These are phyloP conservation scores for Phaffia australis DNA, from an alignment of 768 basidiomycete species.

Conservation along the genomic window DNA sequence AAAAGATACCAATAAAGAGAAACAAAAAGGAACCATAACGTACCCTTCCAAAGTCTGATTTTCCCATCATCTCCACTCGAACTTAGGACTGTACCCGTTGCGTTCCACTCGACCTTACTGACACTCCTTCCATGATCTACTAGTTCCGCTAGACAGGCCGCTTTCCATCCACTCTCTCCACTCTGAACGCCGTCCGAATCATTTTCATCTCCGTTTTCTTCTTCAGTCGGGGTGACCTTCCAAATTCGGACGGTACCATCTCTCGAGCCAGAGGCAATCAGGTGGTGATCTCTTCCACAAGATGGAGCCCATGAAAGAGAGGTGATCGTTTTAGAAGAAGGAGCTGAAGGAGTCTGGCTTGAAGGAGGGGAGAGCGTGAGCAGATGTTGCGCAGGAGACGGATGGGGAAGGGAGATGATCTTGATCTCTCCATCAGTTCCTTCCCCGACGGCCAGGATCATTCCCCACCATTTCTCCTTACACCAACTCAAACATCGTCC, in stretches of 20 bases:
- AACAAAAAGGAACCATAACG: slow-evolving; percentile 38
- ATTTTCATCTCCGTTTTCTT: slow-evolving; percentile 41
- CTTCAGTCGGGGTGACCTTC: slow-evolving; percentile 55
- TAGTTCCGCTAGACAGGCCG: slow-evolving; percentile 69
- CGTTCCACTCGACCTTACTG: slow-evolving; percentile 87
- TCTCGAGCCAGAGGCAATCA: slow-evolving; percentile 77
- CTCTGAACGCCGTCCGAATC: slow-evolving; percentile 32
- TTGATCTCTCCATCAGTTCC: slow-evolving; percentile 67
- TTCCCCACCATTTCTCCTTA: slow-evolving; percentile 91
- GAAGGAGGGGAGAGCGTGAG: slow-evolving; percentile 40
- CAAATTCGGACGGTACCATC: slow-evolving; percentile 86
- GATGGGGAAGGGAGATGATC: slow-evolving; percentile 59
- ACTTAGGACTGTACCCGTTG: slow-evolving; percentile 49
- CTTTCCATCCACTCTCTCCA: slow-evolving; percentile 56
- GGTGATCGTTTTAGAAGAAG: slow-evolving; percentile 49
- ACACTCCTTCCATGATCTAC: slow-evolving; percentile 74
- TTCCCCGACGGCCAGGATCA: slow-evolving; percentile 64
- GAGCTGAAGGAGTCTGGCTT: slow-evolving; percentile 26
- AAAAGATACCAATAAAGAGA: no score
- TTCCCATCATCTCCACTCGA: slow-evolving; percentile 50
- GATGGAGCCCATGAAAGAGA: slow-evolving; percentile 88
- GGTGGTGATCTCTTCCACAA: slow-evolving; percentile 86
- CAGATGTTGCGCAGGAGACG: slow-evolving; percentile 40
- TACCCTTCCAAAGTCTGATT: slow-evolving; percentile 58
- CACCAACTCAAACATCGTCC: slow-evolving; percentile 63